Percentiles rank a stretch among this genome's conserved stretches.
Evolutionary conservation across 306 rosid genomes (phyloP).

Genomic region (Gynostemma pentaphyllum): DNA sequence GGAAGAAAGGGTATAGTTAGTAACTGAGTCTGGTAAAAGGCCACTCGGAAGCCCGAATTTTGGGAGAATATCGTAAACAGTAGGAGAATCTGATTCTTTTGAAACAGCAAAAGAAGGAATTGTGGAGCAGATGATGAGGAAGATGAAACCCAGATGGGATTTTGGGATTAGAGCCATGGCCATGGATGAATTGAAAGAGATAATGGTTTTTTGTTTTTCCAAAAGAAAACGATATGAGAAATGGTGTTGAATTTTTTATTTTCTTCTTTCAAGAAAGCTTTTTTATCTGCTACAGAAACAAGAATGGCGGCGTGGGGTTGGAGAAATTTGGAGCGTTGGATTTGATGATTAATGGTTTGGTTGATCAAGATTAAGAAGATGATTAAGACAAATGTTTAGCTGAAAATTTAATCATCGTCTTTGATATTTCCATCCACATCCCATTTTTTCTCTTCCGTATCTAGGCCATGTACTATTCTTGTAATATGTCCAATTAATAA

Average conservation of each 20-base stretch:
- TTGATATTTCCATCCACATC: too few relatives aligned
- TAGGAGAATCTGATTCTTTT: not conserved
- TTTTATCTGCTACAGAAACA: not conserved
- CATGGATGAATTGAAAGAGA: not conserved
- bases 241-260: too few relatives aligned
- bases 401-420: not conserved
- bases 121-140: conserved; percentile 9
- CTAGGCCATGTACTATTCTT: too few relatives aligned
- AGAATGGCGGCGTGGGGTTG: not conserved
- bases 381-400: not conserved
- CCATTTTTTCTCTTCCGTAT: too few relatives aligned
- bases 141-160: conserved; percentile 11
- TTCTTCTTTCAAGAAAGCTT: too few relatives aligned
- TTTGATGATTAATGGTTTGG: not conserved
- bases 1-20: conserved; percentile 33
- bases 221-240: too few relatives aligned
- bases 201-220: too few relatives aligned
- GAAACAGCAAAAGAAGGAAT: conserved; percentile 7
- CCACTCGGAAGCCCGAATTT: conserved; percentile 71
- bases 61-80: conserved; percentile 64
- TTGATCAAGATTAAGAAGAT: not conserved
- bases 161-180: conserved; percentile 26
- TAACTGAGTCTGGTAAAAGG: conserved; percentile 57
- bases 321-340: not conserved
- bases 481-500: too few relatives aligned